Percentiles rank a stretch among this genome's conserved stretches.
Evolutionary conservation across 768 basidiomycete species (phyloP).

Genomic region (Dictyophora rubrovolvata): DNA sequence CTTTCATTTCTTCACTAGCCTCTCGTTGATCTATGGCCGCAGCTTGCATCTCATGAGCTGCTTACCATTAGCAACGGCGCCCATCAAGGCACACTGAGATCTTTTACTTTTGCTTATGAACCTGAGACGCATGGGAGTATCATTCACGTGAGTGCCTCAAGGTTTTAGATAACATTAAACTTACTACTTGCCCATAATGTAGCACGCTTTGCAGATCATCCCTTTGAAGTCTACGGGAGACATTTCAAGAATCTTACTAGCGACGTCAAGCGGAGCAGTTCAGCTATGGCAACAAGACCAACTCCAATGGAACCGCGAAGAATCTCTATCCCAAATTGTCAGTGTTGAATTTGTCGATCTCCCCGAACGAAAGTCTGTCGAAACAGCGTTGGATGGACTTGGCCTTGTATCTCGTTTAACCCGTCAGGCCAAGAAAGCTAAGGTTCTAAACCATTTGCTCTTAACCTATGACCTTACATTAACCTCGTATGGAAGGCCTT

Average conservation of each 20-base stretch:
- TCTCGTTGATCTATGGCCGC: neutral
- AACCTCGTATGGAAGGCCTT: slow-evolving; percentile 37
- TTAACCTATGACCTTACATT: neutral
- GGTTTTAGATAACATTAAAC: neutral
- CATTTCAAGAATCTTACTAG: slow-evolving; percentile 38
- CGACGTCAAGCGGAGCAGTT: slow-evolving; percentile 67
- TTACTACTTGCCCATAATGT: neutral
- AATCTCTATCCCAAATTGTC: slow-evolving; percentile 55
- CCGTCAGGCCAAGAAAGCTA: slow-evolving; percentile 50
- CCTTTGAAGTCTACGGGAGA: slow-evolving; percentile 28
- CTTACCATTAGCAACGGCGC: slow-evolving; percentile 39
- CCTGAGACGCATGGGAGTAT: slow-evolving; percentile 58
- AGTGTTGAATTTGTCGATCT: slow-evolving; percentile 69
- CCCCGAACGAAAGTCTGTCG: slow-evolving; percentile 43
- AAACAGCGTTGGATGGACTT: slow-evolving; percentile 21
- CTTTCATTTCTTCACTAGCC: neutral
- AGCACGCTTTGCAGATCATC: slow-evolving; percentile 48
- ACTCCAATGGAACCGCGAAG: slow-evolving; percentile 72
- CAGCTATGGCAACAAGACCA: slow-evolving; percentile 60
- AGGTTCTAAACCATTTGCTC: slow-evolving; percentile 6
- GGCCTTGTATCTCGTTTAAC: slow-evolving; percentile 37
- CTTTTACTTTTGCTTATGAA: slow-evolving; percentile 56
- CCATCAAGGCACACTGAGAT: slow-evolving; percentile 36
- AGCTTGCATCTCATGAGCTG: slow-evolving; percentile 50
- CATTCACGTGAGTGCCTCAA: slow-evolving; percentile 38